These are phyloP conservation scores for Ustulina deusta DNA, from an alignment of 2,329 filamentous ascomycete species.

Conservation along the genomic window DNA sequence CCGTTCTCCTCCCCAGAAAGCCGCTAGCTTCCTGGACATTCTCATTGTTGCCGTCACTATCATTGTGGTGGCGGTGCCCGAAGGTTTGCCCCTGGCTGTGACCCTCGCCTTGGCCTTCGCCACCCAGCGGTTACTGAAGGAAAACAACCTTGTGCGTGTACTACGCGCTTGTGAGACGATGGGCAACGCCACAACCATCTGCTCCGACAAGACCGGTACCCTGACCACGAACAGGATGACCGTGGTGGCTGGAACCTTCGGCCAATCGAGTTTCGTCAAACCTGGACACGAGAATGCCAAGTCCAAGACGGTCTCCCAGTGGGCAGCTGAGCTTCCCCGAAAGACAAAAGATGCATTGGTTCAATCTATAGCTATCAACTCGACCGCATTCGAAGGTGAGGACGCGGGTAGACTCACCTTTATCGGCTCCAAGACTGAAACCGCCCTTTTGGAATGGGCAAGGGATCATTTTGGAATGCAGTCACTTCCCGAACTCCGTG, in stretches of 20 bases:
- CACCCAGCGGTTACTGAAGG: constrained; percentile 74
- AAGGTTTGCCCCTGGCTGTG: constrained; percentile 74
- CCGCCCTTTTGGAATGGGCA: constrained; percentile 64
- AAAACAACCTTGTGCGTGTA: constrained; percentile 77
- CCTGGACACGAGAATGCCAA: constrained; percentile 42
- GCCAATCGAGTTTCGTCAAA: constrained; percentile 54
- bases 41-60: constrained; percentile 75
- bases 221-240: constrained; percentile 82
- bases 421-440: constrained; percentile 69
- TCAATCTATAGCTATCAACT: constrained; percentile 66
- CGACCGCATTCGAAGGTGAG: constrained; percentile 67
- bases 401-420: constrained; percentile 60
- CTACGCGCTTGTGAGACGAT: constrained; percentile 77
- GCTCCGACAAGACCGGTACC: constrained; percentile 83
- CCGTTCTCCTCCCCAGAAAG: constrained; percentile 65
- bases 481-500: constrained; percentile 59
- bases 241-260: constrained; percentile 78
- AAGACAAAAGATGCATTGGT: constrained; percentile 53
- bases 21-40: constrained; percentile 71
- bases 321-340: constrained; percentile 49
- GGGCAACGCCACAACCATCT: constrained; percentile 80
- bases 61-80: constrained; percentile 76
- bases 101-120: constrained; percentile 76
- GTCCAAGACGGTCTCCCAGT: constrained; percentile 46
- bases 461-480: constrained; percentile 63